phyloP scores from a whole-genome alignment of 2,329 filamentous ascomycete genomes.

The Fusarium sp. region DNA sequence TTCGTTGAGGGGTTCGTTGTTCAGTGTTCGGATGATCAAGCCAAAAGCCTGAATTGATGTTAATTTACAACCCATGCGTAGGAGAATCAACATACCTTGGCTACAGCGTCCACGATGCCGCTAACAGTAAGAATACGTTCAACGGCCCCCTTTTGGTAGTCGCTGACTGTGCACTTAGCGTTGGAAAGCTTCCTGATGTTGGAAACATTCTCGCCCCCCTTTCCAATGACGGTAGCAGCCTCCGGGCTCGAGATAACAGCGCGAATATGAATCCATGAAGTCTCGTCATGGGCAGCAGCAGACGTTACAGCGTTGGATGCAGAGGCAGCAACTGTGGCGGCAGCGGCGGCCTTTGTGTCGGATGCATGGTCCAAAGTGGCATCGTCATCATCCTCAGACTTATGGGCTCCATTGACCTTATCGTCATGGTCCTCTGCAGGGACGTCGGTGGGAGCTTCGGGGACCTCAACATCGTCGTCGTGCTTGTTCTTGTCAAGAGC shows the following conservation, averaged over 20 bases:
- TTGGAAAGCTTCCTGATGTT: conserved; percentile 94
- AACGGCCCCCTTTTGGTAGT: conserved; percentile 95
- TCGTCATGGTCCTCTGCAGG: conserved; percentile 58
- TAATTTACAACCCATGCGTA: conserved; percentile 33
- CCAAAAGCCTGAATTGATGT: conserved; percentile 78
- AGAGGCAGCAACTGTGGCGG: conserved; percentile 49
- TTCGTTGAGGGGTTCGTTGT: conserved; percentile 91
- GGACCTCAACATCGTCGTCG: conserved; percentile 62
- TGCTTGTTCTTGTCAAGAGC: conserved; percentile 91
- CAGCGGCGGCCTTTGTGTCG: conserved; percentile 52
- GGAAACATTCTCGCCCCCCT: conserved; percentile 97
- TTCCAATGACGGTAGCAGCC: conserved; percentile 97
- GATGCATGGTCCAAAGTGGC: conserved; percentile 43
- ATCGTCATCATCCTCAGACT: conserved; percentile 46
- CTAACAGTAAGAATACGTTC: conserved; percentile 98
- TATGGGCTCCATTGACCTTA: conserved; percentile 57
- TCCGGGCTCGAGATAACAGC: conserved; percentile 97
- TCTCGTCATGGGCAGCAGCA: conserved; percentile 80
- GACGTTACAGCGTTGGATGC: conserved; percentile 51
- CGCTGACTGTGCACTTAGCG: conserved; percentile 98
- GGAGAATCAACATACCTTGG: conserved; percentile 74
- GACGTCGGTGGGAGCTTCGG: conserved; percentile 44
- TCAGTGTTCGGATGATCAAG: conserved; percentile 95
- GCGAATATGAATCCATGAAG: conserved; percentile 94
- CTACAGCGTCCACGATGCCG: conserved; percentile 93